Evolutionary conservation across 2,329 filamentous ascomycete genomes (phyloP).

Genomic region (Microcyclospora pomicola): DNA sequence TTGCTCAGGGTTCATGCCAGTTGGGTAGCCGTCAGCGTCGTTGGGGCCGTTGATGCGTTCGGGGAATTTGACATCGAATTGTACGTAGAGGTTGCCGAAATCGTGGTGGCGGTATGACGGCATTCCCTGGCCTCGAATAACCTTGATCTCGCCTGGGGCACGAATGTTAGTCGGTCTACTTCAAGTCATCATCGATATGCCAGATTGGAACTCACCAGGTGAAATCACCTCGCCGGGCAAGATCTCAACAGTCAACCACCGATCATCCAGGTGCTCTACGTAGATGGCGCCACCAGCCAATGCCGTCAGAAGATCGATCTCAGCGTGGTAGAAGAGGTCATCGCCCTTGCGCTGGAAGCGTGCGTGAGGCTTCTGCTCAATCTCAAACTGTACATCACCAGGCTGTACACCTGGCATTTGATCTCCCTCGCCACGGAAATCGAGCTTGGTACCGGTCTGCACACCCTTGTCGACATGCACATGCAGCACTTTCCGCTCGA

Average conservation of each 20-base stretch:
- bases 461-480: conserved; percentile 95
- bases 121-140: conserved; percentile 95
- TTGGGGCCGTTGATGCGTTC: conserved; percentile 31
- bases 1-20: conserved; percentile 43
- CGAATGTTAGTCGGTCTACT: conserved; percentile 11
- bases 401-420: conserved; percentile 86
- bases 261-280: conserved; percentile 92
- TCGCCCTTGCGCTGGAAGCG: conserved; percentile 95
- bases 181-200: conserved; percentile 2
- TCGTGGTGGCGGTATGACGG: conserved; percentile 91
- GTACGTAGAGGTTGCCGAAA: conserved; percentile 88
- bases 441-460: conserved; percentile 84
- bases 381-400: conserved; percentile 95
- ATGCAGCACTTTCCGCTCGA: conserved; percentile 95
- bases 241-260: conserved; percentile 90
- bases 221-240: conserved; percentile 87
- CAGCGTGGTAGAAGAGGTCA: conserved; percentile 85
- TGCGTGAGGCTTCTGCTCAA: conserved; percentile 95
- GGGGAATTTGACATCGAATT: conserved; percentile 96
- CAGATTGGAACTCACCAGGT: conserved; percentile 51
- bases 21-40: conserved; percentile 27
- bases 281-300: conserved; percentile 81
- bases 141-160: conserved; percentile 83
- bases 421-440: conserved; percentile 93
- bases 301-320: conserved; percentile 91